These are phyloP conservation scores for Salicornia ramosissima DNA, from an alignment of 148 eudicot species.

Conservation along the genomic window DNA sequence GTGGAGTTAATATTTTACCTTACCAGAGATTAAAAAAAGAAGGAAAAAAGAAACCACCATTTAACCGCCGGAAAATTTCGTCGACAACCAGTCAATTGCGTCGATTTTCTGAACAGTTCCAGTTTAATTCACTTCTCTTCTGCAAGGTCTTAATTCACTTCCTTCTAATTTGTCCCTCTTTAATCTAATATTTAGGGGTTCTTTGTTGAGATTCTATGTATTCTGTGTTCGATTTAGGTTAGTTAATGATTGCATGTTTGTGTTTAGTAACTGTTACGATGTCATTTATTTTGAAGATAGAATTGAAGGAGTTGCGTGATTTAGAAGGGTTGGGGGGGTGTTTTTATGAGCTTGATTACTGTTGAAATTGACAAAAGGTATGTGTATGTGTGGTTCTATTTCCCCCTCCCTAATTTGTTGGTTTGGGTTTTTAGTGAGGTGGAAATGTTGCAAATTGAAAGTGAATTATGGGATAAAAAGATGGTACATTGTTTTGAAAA, in stretches of 20 bases:
- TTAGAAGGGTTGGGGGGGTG: neutral
- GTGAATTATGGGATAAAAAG: no score
- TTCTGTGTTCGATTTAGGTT: neutral
- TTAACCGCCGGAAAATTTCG: neutral
- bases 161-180: neutral
- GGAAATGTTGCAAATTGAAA: no score
- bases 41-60: no score
- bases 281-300: neutral
- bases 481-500: neutral
- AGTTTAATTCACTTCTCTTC: neutral
- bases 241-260: neutral
- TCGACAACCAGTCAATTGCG: neutral
- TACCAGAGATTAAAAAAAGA: no score
- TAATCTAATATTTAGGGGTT: slow-evolving; percentile 7
- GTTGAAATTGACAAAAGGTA: neutral
- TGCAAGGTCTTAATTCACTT: neutral
- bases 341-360: neutral
- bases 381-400: neutral
- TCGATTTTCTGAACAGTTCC: neutral
- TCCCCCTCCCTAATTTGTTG: neutral
- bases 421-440: neutral
- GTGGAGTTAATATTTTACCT: no score
- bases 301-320: neutral
- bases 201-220: neutral
- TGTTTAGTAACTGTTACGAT: neutral